phyloP scores from a whole-genome alignment of 768 basidiomycete genomes.

The Rhodotorula kratochvilovae region DNA sequence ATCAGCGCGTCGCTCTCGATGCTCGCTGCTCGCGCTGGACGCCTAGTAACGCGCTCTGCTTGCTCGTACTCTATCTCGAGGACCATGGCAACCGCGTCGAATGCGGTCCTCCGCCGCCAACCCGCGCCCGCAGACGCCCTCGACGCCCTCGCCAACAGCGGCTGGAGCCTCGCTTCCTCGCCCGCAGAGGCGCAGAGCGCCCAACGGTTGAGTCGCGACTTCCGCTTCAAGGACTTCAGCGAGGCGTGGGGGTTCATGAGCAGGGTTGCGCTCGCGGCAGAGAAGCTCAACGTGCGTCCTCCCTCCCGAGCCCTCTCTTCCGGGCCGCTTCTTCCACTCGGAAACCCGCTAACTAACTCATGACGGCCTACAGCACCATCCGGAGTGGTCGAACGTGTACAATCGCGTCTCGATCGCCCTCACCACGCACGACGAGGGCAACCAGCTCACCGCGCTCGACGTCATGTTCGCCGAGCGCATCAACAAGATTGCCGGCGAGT shows the following conservation, averaged over 20 bases:
- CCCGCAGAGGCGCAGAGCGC: not conserved
- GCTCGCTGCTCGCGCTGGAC: not conserved
- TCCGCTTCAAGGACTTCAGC: slow-evolving; percentile 31
- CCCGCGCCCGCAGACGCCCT: slow-evolving; percentile 3
- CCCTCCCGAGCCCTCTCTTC: not conserved
- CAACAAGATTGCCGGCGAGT: not conserved
- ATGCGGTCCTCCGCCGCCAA: not conserved
- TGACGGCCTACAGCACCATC: slow-evolving; percentile 22
- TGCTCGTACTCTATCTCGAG: not conserved
- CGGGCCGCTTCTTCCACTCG: not conserved
- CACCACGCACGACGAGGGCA: slow-evolving; percentile 34
- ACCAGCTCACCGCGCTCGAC: slow-evolving; percentile 24
- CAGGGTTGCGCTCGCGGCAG: slow-evolving; percentile 30
- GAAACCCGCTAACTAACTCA: not conserved
- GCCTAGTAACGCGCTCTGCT: not conserved
- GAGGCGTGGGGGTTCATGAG: slow-evolving; percentile 38
- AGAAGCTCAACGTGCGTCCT: slow-evolving; percentile 34
- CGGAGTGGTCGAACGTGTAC: slow-evolving; percentile 37
- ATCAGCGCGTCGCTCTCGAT: no score
- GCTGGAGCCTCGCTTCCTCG: slow-evolving; percentile 16
- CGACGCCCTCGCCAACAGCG: slow-evolving; percentile 6
- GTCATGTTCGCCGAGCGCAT: slow-evolving; percentile 34
- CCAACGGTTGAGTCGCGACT: not conserved
- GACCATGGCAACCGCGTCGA: not conserved
- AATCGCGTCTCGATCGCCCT: slow-evolving; percentile 29